Percentiles rank a stretch among this genome's conserved stretches.
Conservation (phyloP, 495 filamentous ascomycete species). For the Coniosporium apollinis region DNA sequence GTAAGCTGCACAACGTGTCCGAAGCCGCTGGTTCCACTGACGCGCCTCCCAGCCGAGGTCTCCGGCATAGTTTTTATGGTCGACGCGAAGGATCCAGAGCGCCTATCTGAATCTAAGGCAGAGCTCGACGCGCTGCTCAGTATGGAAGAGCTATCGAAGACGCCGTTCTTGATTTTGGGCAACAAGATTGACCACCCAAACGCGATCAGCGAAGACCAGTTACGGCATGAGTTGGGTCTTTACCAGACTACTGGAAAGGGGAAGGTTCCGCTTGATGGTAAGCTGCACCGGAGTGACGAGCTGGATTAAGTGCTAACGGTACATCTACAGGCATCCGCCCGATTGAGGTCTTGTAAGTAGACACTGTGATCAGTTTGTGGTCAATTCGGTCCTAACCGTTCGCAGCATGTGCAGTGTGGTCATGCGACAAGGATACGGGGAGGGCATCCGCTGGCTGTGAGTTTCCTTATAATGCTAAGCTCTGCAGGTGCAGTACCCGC, state of each 20-base stretch:
- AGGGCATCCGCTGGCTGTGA: conserved; percentile 57
- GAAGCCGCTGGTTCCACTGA: no score
- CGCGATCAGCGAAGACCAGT: conserved; percentile 85
- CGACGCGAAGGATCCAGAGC: conserved; percentile 91
- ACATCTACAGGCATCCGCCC: conserved; percentile 53
- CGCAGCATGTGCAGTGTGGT: conserved; percentile 81
- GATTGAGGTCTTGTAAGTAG: conserved; percentile 97
- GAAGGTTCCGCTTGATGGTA: conserved; percentile 68
- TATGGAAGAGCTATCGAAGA: conserved; percentile 82
- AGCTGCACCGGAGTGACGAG: no score
- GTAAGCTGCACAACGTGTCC: no score
- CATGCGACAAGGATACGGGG: conserved; percentile 85
- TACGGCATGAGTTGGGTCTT: conserved; percentile 73
- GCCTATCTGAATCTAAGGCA: conserved; percentile 82
- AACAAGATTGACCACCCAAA: conserved; percentile 99
- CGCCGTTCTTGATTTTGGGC: conserved; percentile 85
- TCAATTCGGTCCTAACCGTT: neutral
- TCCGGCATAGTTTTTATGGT: conserved; percentile 95
- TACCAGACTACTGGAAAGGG: conserved; percentile 98
- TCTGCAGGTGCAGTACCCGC: no score
- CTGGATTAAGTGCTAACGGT: neutral
- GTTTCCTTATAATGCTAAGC: no score
- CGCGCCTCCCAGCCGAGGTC: no score
- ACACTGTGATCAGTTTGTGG: no score
- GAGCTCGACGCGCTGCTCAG: conserved; percentile 87